Percentiles rank a stretch among this genome's conserved stretches.
Conservation (phyloP, 2,329 filamentous ascomycete species). For the Pyrenophora tritici-repentis region DNA sequence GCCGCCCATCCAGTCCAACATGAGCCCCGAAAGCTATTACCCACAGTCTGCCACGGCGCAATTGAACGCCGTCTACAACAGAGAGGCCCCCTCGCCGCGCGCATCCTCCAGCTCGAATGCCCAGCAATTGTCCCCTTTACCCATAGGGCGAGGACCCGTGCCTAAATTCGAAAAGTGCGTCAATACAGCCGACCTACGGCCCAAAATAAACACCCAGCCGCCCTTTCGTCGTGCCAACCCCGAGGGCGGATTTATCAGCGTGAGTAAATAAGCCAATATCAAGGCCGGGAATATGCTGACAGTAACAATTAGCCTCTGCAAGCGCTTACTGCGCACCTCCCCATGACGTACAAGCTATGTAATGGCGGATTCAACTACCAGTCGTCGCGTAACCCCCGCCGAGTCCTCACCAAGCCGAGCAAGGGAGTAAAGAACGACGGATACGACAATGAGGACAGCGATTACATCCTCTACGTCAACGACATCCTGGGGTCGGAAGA, state of each 20-base stretch:
- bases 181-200: slow-evolving; percentile 73
- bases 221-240: slow-evolving; percentile 91
- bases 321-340: slow-evolving; percentile 90
- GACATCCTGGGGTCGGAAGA: slow-evolving; percentile 98
- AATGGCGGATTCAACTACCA: slow-evolving; percentile 99
- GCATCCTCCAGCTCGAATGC: slow-evolving; percentile 51
- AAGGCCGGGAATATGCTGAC: slow-evolving; percentile 19
- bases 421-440: slow-evolving; percentile 99
- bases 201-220: slow-evolving; percentile 84
- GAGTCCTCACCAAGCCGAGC: slow-evolving; percentile 96
- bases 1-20: slow-evolving; percentile 74
- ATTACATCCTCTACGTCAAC: slow-evolving; percentile 99
- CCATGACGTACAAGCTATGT: slow-evolving; percentile 96
- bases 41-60: slow-evolving; percentile 71
- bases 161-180: slow-evolving; percentile 86
- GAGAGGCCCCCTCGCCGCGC: slow-evolving; percentile 57
- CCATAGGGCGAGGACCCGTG: slow-evolving; percentile 66
- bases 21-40: slow-evolving; percentile 71
- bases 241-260: slow-evolving; percentile 96
- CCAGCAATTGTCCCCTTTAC: slow-evolving; percentile 51
- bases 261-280: slow-evolving; percentile 55
- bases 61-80: slow-evolving; percentile 69
- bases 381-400: slow-evolving; percentile 91
- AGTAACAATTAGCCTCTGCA: slow-evolving; percentile 74
- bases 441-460: slow-evolving; percentile 98